Evolutionary conservation across 2,329 filamentous ascomycete species (phyloP).

Genomic region (Ilyonectria robusta): DNA sequence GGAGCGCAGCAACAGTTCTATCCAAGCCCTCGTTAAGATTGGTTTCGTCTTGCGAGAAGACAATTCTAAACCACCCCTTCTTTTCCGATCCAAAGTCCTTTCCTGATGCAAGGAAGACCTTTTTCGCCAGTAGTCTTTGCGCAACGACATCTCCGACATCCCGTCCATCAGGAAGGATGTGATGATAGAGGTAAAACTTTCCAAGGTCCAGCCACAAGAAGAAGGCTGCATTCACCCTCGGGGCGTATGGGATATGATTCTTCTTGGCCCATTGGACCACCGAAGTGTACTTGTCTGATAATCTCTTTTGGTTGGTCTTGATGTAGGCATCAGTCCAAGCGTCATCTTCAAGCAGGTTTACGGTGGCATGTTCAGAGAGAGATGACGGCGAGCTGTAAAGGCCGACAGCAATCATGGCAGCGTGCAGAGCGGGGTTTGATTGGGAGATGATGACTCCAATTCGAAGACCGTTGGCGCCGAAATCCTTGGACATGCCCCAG

Average conservation of each 20-base stretch:
- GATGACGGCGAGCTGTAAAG: conserved; percentile 60
- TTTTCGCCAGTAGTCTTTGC: conserved; percentile 47
- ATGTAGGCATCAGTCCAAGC: conserved; percentile 61
- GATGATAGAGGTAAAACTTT: too few relatives aligned
- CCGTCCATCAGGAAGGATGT: conserved; percentile 42
- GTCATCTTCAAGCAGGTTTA: conserved; percentile 60
- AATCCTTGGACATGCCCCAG: conserved; percentile 65
- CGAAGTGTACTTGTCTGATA: conserved; percentile 56
- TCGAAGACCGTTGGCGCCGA: conserved; percentile 69
- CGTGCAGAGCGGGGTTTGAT: conserved; percentile 56
- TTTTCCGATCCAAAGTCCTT: conserved; percentile 54
- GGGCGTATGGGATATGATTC: conserved; percentile 63
- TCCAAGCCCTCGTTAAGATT: conserved; percentile 48
- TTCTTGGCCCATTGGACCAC: conserved; percentile 55
- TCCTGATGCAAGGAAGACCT: conserved; percentile 54
- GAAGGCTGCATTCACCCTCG: conserved; percentile 66
- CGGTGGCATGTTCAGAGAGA: conserved; percentile 59
- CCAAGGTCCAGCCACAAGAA: too few relatives aligned
- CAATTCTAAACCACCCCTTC: conserved; percentile 56
- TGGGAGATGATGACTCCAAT: conserved; percentile 65
- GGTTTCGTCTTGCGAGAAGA: conserved; percentile 52
- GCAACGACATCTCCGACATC: conserved; percentile 47
- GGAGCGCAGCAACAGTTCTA: conserved; percentile 33
- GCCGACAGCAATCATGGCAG: conserved; percentile 54
- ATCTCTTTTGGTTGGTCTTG: conserved; percentile 57